These are phyloP conservation scores for Aphanocladium album DNA, from an alignment of 2,329 filamentous ascomycete genomes.

Conservation along the genomic window DNA sequence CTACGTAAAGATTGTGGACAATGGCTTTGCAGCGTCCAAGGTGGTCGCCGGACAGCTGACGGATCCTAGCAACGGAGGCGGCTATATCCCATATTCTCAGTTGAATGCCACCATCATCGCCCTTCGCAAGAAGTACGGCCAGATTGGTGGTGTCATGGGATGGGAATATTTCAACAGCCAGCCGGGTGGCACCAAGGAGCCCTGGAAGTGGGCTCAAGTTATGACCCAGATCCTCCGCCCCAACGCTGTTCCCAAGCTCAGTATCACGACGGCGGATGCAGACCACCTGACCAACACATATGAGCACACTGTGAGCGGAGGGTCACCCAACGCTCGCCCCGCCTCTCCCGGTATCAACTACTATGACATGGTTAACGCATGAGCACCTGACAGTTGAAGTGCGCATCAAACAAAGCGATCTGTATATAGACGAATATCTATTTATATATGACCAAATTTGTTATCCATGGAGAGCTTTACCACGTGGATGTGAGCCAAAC, in stretches of 20 bases:
- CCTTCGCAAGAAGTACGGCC: conserved; percentile 47
- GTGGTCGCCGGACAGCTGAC: conserved; percentile 76
- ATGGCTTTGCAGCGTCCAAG: conserved; percentile 65
- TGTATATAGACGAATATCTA: conserved; percentile 1
- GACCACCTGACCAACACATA: conserved; percentile 12
- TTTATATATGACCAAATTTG: not conserved
- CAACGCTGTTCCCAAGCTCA: conserved; percentile 13
- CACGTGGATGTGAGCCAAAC: too few relatives aligned
- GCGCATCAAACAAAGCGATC: not conserved
- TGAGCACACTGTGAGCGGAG: conserved; percentile 1
- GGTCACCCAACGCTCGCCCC: not conserved
- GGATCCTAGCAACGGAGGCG: conserved; percentile 61
- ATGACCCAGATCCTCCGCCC: conserved; percentile 44
- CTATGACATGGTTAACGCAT: conserved; percentile 12
- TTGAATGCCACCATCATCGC: conserved; percentile 35
- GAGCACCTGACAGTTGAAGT: not conserved
- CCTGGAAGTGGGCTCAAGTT: conserved; percentile 70
- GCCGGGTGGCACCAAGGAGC: conserved; percentile 52
- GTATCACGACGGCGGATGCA: conserved; percentile 13
- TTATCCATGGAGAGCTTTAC: too few relatives aligned
- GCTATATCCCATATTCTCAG: conserved; percentile 41
- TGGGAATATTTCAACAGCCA: conserved; percentile 87
- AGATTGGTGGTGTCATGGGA: conserved; percentile 80
- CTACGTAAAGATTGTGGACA: conserved; percentile 43
- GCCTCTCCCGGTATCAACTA: not conserved